Evolutionary conservation across 805 yeast species (phyloP).

Genomic region (Candida sithepensis): DNA sequence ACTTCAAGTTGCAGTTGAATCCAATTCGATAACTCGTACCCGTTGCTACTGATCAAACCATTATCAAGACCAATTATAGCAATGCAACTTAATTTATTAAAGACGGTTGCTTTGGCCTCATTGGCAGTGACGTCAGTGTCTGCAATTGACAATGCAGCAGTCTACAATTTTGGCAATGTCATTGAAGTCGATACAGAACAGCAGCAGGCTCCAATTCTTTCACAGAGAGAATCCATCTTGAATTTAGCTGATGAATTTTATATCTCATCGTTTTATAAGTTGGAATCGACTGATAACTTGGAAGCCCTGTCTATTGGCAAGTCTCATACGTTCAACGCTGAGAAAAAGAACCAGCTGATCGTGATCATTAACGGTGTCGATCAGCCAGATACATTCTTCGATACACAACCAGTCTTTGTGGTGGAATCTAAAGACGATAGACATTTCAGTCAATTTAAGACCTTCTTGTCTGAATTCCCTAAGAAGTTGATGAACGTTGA

Average conservation of each 20-base stretch:
- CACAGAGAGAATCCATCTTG: constrained; percentile 33
- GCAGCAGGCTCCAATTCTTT: constrained; percentile 12
- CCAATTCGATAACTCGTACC: too few species aligned
- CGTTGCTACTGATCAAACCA: neutral
- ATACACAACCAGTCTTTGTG: constrained; percentile 20
- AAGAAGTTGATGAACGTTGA: constrained; percentile 14
- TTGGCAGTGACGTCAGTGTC: constrained; percentile 7
- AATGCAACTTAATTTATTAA: constrained; percentile 7
- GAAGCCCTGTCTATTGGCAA: constrained; percentile 22
- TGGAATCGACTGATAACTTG: constrained; percentile 29
- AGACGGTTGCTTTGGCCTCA: constrained; percentile 4
- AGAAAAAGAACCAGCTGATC: constrained; percentile 31
- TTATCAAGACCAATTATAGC: neutral
- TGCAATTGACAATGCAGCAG: constrained; percentile 26
- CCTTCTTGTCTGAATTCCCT: constrained; percentile 26
- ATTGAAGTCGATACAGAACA: neutral
- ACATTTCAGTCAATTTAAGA: constrained; percentile 12
- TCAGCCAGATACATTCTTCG: constrained; percentile 30
- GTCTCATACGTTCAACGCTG: constrained; percentile 2
- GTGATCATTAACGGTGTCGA: constrained; percentile 42
- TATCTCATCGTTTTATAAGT: constrained; percentile 33
- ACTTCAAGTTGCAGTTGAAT: neutral
- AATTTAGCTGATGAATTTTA: constrained; percentile 46
- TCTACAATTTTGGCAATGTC: constrained; percentile 17
- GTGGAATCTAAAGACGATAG: constrained; percentile 21